A percentile compares a stretch with the other conserved stretches of the same genome.
Evolutionary conservation across 768 basidiomycete genomes (phyloP).

Genomic region (Pisolithus tinctorius): DNA sequence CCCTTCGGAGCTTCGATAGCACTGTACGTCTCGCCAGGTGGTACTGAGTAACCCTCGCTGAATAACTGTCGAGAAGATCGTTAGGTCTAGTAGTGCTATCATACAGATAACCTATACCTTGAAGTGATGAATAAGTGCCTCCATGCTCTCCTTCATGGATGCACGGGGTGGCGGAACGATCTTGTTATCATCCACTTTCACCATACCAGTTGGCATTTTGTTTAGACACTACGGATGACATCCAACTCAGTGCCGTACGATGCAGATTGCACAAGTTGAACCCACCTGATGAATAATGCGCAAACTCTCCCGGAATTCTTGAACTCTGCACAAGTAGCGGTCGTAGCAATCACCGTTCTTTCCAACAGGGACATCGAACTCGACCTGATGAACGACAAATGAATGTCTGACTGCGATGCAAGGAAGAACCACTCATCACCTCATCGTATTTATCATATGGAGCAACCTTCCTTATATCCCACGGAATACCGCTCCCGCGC

Average conservation of each 20-base stretch:
- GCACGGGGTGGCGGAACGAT: slow-evolving; percentile 94
- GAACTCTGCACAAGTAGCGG: slow-evolving; percentile 94
- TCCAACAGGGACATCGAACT: slow-evolving; percentile 94
- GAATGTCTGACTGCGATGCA: not conserved
- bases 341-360: slow-evolving; percentile 98
- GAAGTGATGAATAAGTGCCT: slow-evolving; percentile 96
- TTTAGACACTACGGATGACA: slow-evolving; percentile 69
- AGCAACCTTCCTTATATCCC: slow-evolving; percentile 88
- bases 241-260: not conserved
- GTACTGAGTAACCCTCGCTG: slow-evolving; percentile 95
- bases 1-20: slow-evolving; percentile 99
- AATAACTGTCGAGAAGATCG: slow-evolving; percentile 55
- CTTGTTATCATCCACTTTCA: slow-evolving; percentile 98
- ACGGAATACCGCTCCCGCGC: slow-evolving; percentile 85
- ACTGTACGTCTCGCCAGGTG: slow-evolving; percentile 91
- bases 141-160: slow-evolving; percentile 99
- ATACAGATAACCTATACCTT: slow-evolving; percentile 44
- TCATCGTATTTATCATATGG: slow-evolving; percentile 98
- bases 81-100: not conserved
- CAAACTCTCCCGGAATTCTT: slow-evolving; percentile 95
- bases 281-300: slow-evolving; percentile 75
- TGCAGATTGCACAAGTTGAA: not conserved
- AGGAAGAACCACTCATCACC: slow-evolving; percentile 31
- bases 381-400: slow-evolving; percentile 49
- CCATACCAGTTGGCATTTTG: slow-evolving; percentile 89